A percentile compares a stretch with the other conserved stretches of the same genome.
These are phyloP conservation scores for Trichosporon coremiiforme DNA, from an alignment of 1,284 basidiomycete genomes.

Conservation along the genomic window DNA sequence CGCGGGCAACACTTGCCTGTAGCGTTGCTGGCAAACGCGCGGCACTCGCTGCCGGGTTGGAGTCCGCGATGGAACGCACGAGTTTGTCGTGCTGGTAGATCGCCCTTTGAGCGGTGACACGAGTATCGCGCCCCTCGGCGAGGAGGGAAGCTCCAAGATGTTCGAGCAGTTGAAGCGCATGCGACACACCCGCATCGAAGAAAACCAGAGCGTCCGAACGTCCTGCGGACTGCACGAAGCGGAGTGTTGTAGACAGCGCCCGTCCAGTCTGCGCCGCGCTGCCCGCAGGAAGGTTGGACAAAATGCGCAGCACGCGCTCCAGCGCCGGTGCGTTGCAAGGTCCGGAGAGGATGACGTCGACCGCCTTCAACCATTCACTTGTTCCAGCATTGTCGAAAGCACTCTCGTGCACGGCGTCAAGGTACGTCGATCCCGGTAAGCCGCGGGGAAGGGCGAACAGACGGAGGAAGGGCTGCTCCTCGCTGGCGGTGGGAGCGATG, in stretches of 20 bases:
- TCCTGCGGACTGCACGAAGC: neutral
- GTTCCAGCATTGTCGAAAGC: neutral
- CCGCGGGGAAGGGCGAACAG: constrained; percentile 9
- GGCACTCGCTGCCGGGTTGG: neutral
- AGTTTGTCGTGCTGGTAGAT: constrained; percentile 3
- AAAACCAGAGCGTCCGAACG: constrained; percentile 1
- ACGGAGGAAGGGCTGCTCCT: neutral
- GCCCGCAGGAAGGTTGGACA: neutral
- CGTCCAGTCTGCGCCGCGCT: neutral
- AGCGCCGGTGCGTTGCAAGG: neutral
- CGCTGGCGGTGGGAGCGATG: neutral
- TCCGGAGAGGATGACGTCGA: neutral
- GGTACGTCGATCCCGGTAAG: neutral
- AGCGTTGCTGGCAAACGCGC: neutral
- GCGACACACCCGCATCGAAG: neutral
- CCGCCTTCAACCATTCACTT: neutral
- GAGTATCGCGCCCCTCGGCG: neutral
- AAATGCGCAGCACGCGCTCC: neutral
- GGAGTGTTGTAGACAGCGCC: neutral
- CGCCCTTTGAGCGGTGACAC: neutral
- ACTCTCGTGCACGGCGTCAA: neutral
- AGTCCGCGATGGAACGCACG: neutral
- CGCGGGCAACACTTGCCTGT: neutral
- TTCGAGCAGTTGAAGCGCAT: neutral
- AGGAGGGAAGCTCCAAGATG: neutral